Percentiles rank a stretch among this genome's conserved stretches.
These are phyloP conservation scores for Gossypium schwendimanii DNA, from an alignment of 441 rosid genomes.

Conservation along the genomic window DNA sequence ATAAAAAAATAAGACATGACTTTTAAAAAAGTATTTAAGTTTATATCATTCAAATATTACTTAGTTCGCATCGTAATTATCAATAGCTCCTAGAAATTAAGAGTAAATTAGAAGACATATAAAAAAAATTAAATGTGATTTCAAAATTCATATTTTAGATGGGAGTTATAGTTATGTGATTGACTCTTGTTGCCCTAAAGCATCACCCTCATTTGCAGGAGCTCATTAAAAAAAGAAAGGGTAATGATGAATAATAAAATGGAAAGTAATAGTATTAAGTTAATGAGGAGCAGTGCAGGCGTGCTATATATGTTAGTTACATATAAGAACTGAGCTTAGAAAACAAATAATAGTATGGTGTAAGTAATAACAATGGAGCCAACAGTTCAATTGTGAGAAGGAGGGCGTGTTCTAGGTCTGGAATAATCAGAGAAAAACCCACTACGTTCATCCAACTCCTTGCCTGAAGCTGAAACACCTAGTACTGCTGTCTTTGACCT, in stretches of 20 bases:
- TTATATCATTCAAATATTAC: background rate
- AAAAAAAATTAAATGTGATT: no score
- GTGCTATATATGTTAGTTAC: background rate
- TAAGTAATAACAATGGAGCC: background rate
- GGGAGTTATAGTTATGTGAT: background rate
- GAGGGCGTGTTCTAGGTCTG: conserved; percentile 39
- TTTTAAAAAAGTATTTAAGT: no score
- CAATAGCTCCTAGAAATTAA: background rate
- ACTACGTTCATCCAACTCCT: conserved; percentile 12
- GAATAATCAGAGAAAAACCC: conserved; percentile 48
- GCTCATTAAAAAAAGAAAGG: background rate
- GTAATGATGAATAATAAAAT: background rate
- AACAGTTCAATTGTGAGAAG: conserved; percentile 37
- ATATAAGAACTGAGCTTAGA: background rate
- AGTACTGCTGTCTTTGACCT: conserved; percentile 10
- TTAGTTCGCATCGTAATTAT: background rate
- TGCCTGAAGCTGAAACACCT: conserved; percentile 18
- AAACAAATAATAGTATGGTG: background rate
- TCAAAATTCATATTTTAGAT: background rate
- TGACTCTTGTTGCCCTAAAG: background rate
- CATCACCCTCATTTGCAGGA: background rate
- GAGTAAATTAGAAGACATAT: background rate
- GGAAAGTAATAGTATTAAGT: background rate
- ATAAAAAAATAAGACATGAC: no score
- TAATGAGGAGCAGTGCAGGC: background rate